phyloP scores from a whole-genome alignment of 805 yeast species.

The Teunomyces kruisii region DNA sequence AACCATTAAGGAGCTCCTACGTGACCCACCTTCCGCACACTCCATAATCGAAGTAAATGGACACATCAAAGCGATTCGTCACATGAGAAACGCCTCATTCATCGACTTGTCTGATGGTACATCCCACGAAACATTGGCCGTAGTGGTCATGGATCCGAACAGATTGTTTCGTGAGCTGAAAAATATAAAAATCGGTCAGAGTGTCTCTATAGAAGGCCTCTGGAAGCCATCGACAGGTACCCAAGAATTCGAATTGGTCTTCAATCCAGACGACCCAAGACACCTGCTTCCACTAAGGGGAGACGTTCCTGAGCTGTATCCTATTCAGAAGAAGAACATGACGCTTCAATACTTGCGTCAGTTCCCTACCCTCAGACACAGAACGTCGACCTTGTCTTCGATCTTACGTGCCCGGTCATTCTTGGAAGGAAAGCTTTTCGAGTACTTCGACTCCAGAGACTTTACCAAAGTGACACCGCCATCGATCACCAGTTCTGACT shows the following conservation, averaged over 20 bases:
- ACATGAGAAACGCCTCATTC: conserved; percentile 75
- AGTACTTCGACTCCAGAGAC: conserved; percentile 52
- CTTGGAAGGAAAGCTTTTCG: conserved; percentile 52
- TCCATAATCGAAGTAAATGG: conserved; percentile 56
- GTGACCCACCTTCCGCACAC: conserved; percentile 35
- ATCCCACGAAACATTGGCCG: conserved; percentile 49
- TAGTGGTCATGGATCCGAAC: conserved; percentile 37
- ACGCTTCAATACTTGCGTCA: conserved; percentile 65
- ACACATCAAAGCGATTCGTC: conserved; percentile 63
- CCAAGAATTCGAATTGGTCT: conserved; percentile 33
- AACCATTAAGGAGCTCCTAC: conserved; percentile 11
- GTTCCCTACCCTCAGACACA: conserved; percentile 76
- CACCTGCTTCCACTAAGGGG: conserved; percentile 54
- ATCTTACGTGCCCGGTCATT: conserved; percentile 71
- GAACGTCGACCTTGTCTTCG: conserved; percentile 63
- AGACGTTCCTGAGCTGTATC: conserved; percentile 60
- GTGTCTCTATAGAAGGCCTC: conserved; percentile 31
- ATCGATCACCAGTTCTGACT: conserved; percentile 80
- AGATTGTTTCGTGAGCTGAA: conserved; percentile 20
- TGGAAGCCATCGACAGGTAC: conserved; percentile 32
- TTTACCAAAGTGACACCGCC: conserved; percentile 85
- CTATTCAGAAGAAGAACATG: conserved; percentile 80
- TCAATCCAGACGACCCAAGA: conserved; percentile 23
- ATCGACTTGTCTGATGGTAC: conserved; percentile 83
- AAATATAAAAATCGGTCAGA: conserved; percentile 52